phyloP scores from a whole-genome alignment of 495 filamentous ascomycete genomes.

The Penicillium goetzii region DNA sequence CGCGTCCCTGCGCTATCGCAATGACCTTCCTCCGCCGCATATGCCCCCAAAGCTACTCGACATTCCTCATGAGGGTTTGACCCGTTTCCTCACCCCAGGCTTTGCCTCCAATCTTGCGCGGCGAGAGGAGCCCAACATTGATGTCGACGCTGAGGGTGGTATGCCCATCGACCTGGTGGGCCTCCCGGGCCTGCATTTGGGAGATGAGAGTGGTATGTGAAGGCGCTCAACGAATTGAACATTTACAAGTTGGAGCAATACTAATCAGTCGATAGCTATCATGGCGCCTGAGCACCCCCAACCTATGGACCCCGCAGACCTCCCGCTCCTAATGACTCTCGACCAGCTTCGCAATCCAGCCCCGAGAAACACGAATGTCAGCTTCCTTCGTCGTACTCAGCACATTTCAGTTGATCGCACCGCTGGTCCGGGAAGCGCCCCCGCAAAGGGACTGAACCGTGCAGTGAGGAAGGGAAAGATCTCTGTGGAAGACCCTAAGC shows the following conservation, averaged over 20 bases:
- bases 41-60: conserved; percentile 95
- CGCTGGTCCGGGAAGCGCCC: conserved; percentile 40
- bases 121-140: conserved; percentile 92
- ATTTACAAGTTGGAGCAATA: background rate
- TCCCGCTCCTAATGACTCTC: conserved; percentile 76
- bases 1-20: conserved; percentile 90
- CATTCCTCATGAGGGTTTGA: conserved; percentile 88
- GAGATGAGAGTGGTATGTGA: conserved; percentile 88
- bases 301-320: conserved; percentile 77
- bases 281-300: conserved; percentile 71
- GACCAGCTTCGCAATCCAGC: conserved; percentile 81
- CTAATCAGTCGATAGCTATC: conserved; percentile 61
- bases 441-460: conserved; percentile 41
- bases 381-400: conserved; percentile 94
- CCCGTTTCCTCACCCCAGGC: conserved; percentile 81
- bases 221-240: background rate
- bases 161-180: conserved; percentile 97
- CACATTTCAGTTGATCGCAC: conserved; percentile 79
- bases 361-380: conserved; percentile 68
- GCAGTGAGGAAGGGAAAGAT: conserved; percentile 48
- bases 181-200: conserved; percentile 90
- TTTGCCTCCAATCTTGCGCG: conserved; percentile 87
- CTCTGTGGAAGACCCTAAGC: conserved; percentile 73
- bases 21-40: conserved; percentile 89
- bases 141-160: conserved; percentile 95